Conservation (phyloP, 805 yeast genomes). For the Kodamaea restingae region DNA sequence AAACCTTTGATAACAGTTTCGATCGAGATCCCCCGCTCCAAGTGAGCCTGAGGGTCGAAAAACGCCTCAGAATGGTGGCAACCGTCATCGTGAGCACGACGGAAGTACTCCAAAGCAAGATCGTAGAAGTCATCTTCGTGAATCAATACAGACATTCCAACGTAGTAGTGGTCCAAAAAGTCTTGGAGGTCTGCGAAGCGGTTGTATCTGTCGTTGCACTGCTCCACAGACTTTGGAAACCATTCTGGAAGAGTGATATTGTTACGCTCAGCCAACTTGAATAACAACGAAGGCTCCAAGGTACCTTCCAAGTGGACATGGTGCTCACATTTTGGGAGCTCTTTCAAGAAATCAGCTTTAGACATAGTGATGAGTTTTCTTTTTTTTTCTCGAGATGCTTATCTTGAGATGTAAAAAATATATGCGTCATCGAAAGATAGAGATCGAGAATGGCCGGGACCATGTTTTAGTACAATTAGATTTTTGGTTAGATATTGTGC, state of each 20-base stretch:
- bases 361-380: too few species aligned
- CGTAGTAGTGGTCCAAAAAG: conserved; percentile 72
- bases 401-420: too few species aligned
- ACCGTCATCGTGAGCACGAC: conserved; percentile 55
- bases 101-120: conserved; percentile 71
- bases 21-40: conserved; percentile 58
- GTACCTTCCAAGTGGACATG: conserved; percentile 86
- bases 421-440: too few species aligned
- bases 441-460: too few species aligned
- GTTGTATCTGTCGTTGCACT: conserved; percentile 47
- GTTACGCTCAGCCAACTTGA: conserved; percentile 66
- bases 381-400: too few species aligned
- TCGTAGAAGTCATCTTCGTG: conserved; percentile 71
- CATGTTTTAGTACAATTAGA: too few species aligned
- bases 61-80: conserved; percentile 70
- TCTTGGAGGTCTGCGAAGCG: conserved; percentile 69
- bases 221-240: conserved; percentile 60
- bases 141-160: conserved; percentile 74
- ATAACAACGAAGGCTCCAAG: conserved; percentile 64
- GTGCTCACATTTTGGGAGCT: conserved; percentile 83
- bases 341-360: conserved; percentile 23
- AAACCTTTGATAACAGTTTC: conserved; percentile 64
- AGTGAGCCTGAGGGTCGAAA: conserved; percentile 83
- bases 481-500: too few species aligned
- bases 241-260: conserved; percentile 53